A percentile compares a stretch with the other conserved stretches of the same genome.
These are phyloP conservation scores for Ogataea neopini DNA, from an alignment of 805 yeast genomes.

Conservation along the genomic window DNA sequence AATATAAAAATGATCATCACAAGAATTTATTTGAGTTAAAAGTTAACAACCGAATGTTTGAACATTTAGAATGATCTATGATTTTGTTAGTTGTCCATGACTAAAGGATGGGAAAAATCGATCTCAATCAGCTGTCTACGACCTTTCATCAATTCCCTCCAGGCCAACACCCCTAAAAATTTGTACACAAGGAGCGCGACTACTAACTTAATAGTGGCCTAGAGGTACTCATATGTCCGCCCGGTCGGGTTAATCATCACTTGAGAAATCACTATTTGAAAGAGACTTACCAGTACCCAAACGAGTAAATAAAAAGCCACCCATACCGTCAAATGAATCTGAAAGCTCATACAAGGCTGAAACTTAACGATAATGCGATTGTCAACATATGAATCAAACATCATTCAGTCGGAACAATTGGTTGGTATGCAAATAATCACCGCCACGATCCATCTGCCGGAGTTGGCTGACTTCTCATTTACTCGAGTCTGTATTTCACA, in stretches of 20 bases:
- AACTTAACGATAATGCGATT: conserved; percentile 57
- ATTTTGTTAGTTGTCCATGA: conserved; percentile 1
- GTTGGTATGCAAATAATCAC: conserved; percentile 52
- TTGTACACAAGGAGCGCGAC: conserved; percentile 55
- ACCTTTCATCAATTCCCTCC: conserved; percentile 53
- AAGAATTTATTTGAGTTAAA: background rate
- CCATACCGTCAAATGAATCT: conserved; percentile 4
- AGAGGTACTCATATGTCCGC: conserved; percentile 46
- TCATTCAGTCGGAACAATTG: conserved; percentile 63
- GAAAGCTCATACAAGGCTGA: conserved; percentile 60
- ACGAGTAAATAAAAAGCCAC: conserved; percentile 18
- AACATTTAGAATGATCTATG: background rate
- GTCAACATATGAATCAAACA: conserved; percentile 45
- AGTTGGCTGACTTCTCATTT: conserved; percentile 9
- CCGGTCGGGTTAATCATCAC: conserved; percentile 47
- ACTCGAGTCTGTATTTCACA: background rate
- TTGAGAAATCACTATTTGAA: conserved; percentile 8
- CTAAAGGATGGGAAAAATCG: too few species aligned
- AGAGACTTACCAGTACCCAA: conserved; percentile 4
- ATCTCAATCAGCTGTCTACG: conserved; percentile 38
- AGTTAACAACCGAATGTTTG: background rate
- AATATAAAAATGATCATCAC: conserved; percentile 40
- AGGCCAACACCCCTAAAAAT: conserved; percentile 42
- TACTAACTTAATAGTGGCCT: conserved; percentile 43
- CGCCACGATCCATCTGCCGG: conserved; percentile 28